phyloP scores from a whole-genome alignment of 257 asterid species.

The Solanum verrucosum region DNA sequence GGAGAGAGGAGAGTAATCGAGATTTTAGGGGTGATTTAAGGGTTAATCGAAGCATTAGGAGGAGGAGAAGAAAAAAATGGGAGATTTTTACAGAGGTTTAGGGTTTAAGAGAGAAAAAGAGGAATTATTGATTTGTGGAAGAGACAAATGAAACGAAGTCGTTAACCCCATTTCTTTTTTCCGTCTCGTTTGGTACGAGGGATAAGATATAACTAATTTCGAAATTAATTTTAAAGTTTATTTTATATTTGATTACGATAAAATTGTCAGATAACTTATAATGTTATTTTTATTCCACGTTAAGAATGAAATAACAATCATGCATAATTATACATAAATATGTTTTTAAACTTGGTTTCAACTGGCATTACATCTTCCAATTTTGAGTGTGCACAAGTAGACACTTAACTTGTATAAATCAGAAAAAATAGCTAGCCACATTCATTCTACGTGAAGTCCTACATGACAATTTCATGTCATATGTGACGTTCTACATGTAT shows the following conservation, averaged over 20 bases:
- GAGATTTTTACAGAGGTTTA: conserved; percentile 14
- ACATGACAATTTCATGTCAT: not conserved
- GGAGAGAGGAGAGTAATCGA: conserved; percentile 9
- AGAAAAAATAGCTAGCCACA: not conserved
- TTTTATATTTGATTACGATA: no score
- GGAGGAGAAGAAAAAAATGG: not conserved
- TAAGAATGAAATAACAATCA: not conserved
- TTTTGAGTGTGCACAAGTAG: not conserved
- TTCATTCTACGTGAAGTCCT: not conserved
- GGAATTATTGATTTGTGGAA: not conserved
- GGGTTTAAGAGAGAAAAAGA: conserved; percentile 24
- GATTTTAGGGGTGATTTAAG: conserved; percentile 20
- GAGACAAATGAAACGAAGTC: not conserved
- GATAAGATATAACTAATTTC: no score
- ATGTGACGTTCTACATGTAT: no score
- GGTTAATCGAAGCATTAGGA: conserved; percentile 31
- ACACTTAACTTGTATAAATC: no score
- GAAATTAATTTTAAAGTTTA: no score
- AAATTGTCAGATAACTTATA: no score
- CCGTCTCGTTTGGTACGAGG: not conserved
- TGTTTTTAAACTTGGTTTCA: no score
- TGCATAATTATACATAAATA: not conserved
- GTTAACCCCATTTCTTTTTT: not conserved
- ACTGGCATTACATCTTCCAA: no score
- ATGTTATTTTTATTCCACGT: not conserved